These are phyloP conservation scores for Solanum chilense DNA, from an alignment of 257 asterid species.

Conservation along the genomic window DNA sequence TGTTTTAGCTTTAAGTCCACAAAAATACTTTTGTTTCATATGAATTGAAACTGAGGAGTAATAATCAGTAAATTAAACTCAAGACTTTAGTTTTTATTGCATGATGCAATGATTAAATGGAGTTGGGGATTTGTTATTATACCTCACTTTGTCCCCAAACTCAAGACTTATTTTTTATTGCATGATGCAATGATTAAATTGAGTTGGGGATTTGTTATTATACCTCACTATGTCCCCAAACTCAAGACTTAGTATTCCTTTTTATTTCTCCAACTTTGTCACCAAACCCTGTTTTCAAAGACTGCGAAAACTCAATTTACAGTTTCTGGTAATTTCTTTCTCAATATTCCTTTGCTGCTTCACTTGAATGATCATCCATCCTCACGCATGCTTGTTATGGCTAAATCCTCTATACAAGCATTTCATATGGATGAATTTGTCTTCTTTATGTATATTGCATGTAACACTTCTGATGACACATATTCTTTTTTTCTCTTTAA, in stretches of 20 bases:
- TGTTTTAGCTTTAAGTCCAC: background rate
- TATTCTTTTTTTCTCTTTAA: background rate
- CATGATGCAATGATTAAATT: background rate
- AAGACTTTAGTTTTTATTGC: background rate
- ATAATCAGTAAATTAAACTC: background rate
- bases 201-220: background rate
- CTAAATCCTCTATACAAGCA: background rate
- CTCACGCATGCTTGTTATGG: background rate
- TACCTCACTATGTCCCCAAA: background rate
- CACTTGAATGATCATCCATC: background rate
- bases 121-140: background rate
- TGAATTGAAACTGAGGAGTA: background rate
- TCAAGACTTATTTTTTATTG: background rate
- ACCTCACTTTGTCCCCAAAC: background rate
- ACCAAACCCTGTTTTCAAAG: background rate
- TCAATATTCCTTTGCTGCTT: background rate
- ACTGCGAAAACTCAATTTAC: background rate
- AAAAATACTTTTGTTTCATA: background rate
- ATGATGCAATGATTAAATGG: background rate
- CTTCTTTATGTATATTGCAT: background rate
- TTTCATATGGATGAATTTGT: background rate
- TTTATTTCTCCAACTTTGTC: background rate
- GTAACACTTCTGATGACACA: background rate
- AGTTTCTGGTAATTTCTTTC: background rate
- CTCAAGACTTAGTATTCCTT: no score